Evolutionary conservation across 1,284 basidiomycete species (phyloP).

Genomic region (Ganoderma boninense): DNA sequence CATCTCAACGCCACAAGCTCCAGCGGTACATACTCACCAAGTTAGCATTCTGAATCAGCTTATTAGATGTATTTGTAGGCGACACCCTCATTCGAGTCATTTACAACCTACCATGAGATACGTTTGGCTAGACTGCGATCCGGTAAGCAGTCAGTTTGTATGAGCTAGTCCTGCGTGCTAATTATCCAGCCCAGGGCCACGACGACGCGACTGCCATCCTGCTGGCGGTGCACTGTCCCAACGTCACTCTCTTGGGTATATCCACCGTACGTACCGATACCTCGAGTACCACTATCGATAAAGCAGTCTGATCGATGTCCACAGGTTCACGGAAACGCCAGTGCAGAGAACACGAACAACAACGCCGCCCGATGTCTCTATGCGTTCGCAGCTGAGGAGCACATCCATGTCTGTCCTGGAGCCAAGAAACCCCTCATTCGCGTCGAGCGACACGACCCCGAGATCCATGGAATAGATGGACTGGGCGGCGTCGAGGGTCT

Average conservation of each 20-base stretch:
- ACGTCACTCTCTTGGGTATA: conserved; percentile 77
- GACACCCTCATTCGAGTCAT: no score
- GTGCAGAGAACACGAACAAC: conserved; percentile 64
- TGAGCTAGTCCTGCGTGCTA: not conserved
- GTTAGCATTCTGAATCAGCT: no score
- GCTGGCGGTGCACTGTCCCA: conserved; percentile 69
- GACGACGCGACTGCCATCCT: conserved; percentile 87
- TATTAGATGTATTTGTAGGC: no score
- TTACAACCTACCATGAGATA: conserved; percentile 29
- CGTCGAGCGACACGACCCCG: conserved; percentile 50
- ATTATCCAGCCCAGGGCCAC: conserved; percentile 67
- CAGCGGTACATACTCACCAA: no score
- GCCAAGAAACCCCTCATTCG: conserved; percentile 70
- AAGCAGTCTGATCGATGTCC: not conserved
- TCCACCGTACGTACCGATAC: conserved; percentile 64
- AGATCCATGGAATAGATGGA: conserved; percentile 84
- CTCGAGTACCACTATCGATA: not conserved
- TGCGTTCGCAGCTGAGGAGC: conserved; percentile 67
- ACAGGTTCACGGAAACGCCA: conserved; percentile 83
- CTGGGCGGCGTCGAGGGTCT: conserved; percentile 84
- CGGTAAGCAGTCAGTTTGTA: conserved; percentile 45
- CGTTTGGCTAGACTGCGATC: conserved; percentile 67
- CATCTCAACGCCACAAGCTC: no score
- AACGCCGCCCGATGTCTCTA: conserved; percentile 80
- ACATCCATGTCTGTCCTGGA: conserved; percentile 72